phyloP scores from a whole-genome alignment of 352 stramenopile genomes.

The Aphanomyces invadans region DNA sequence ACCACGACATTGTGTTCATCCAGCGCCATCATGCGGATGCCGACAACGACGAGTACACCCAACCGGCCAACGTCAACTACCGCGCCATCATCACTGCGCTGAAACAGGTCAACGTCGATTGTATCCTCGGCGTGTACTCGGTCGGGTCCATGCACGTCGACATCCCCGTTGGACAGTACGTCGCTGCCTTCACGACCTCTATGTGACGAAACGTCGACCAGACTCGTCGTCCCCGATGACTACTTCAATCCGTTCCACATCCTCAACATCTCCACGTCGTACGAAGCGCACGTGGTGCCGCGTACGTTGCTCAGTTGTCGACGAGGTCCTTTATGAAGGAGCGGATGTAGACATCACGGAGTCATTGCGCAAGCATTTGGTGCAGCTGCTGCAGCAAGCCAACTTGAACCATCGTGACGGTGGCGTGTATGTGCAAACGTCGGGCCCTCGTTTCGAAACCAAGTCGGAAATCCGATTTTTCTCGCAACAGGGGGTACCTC shows the following conservation, averaged over 20 bases:
- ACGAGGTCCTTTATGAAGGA: no score
- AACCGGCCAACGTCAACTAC: conserved; percentile 84
- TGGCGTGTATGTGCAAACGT: conserved; percentile 81
- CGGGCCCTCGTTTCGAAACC: conserved; percentile 82
- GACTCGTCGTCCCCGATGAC: conserved; percentile 67
- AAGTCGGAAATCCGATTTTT: conserved; percentile 88
- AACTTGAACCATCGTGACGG: conserved; percentile 53
- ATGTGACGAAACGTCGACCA: no score
- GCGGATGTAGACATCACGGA: conserved; percentile 25
- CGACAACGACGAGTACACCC: conserved; percentile 56
- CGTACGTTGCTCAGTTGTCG: conserved; percentile 40
- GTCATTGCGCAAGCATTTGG: conserved; percentile 37
- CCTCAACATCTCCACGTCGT: conserved; percentile 68
- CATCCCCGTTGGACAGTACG: conserved; percentile 40
- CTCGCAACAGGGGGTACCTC: conserved; percentile 56
- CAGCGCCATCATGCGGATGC: conserved; percentile 78
- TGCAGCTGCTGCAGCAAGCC: conserved; percentile 38
- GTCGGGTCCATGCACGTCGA: conserved; percentile 72
- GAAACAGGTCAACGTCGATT: conserved; percentile 47
- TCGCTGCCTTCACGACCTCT: background rate
- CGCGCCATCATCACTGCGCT: conserved; percentile 59
- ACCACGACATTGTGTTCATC: conserved; percentile 56
- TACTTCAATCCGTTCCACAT: conserved; percentile 86
- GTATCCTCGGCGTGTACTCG: conserved; percentile 79
- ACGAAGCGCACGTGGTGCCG: conserved; percentile 80